A percentile compares a stretch with the other conserved stretches of the same genome.
These are phyloP conservation scores for Otatea glauca DNA, from an alignment of 176 grass and related monocot species.

Conservation along the genomic window DNA sequence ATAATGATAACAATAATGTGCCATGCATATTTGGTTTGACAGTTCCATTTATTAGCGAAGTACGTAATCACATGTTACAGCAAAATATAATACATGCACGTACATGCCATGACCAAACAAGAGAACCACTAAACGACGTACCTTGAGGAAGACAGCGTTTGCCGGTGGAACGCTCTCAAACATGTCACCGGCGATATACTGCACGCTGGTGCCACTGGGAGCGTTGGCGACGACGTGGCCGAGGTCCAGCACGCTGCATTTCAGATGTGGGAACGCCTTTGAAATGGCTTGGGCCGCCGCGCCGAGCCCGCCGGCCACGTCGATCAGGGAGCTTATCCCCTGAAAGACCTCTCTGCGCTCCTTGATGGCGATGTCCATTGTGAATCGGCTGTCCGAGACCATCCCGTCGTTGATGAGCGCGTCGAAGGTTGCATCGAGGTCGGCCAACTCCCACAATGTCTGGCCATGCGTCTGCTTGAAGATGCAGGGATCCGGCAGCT, in stretches of 20 bases:
- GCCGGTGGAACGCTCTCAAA: slow-evolving; percentile 58
- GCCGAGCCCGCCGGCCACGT: slow-evolving; percentile 55
- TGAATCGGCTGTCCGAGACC: slow-evolving; percentile 43
- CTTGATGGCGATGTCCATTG: slow-evolving; percentile 30
- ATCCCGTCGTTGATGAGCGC: slow-evolving; percentile 49
- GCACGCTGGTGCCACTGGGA: slow-evolving; percentile 11
- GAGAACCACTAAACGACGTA: not conserved
- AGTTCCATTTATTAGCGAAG: not conserved
- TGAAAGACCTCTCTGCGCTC: slow-evolving; percentile 38
- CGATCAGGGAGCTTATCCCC: slow-evolving; percentile 51
- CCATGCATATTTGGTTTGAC: not conserved
- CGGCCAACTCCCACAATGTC: slow-evolving; percentile 30
- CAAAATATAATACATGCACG: not conserved
- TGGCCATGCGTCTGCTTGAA: slow-evolving; percentile 22
- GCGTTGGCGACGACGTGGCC: slow-evolving; percentile 47
- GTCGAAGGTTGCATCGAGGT: slow-evolving; percentile 17
- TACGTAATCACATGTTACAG: not conserved
- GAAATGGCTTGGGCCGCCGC: slow-evolving; percentile 28
- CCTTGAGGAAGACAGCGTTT: slow-evolving; percentile 56
- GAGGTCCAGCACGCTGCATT: slow-evolving; percentile 61
- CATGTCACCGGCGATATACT: slow-evolving; percentile 60
- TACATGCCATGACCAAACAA: not conserved
- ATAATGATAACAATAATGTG: not conserved
- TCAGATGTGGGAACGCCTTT: slow-evolving; percentile 45
- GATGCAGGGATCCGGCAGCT: slow-evolving; percentile 15